Evolutionary conservation across 257 asterid genomes (phyloP), one percentile per base, ranked within the genome.

Genomic region (Solanum verrucosum): DNA sequence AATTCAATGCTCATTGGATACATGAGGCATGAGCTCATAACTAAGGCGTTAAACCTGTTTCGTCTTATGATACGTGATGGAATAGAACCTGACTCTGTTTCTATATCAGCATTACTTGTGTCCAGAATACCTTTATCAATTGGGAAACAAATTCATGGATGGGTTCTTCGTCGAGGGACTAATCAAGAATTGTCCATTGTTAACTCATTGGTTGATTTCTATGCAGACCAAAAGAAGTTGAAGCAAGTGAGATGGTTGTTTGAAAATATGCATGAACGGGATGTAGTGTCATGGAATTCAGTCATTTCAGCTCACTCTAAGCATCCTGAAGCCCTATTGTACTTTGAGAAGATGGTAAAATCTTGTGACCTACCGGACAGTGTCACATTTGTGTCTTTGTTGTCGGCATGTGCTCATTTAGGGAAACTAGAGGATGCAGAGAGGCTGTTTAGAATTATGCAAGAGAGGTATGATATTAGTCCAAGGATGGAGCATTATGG

Each of bases 281-380:
- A 95, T 63, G 90, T 91, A 3, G 93, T 95, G 46, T 93, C 98
- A 4, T 96, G 98, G 99, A 96, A 96, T 87, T 94, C 99, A 3
- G 92, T 95, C 77, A 95, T 96, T 59, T 91, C 97, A n/a, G 96
- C 96, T 71, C 96, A 95, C 84, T 89, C 94, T 6, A 92, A 93
- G 85, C 91, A 93, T 33, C 78, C 90, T 5, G 40, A 87, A 25
- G 98, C 96, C 46, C 56, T 96, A 1, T 91, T 87, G 11, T 96
- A 95, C 93, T 96, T 95, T 84, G 73, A 93, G 33, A 88, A 49
- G 42, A 92, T 96, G 95, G 84, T 78, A 46, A 71, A 60, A 44
- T 92, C 92, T 11, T 40, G 84, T 82, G 81, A 88, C 52, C 27
- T 88, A 6, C 98, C 98, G 0, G 96, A 94, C 65, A 87, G 77